These are phyloP conservation scores for Chaetomium cochliodes DNA, from an alignment of 495 filamentous ascomycete genomes.

Conservation along the genomic window DNA sequence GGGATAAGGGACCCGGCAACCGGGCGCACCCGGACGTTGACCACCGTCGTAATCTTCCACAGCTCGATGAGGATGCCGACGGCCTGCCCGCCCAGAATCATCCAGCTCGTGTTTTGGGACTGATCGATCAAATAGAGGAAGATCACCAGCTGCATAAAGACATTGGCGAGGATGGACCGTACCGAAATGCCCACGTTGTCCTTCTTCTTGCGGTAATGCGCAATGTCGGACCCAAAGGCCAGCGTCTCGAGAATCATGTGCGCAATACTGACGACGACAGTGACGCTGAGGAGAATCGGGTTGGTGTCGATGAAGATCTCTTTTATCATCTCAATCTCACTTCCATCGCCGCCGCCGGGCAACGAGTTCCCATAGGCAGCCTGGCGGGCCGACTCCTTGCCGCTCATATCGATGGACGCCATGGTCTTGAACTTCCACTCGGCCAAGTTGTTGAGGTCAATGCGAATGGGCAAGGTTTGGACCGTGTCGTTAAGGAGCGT, in stretches of 20 bases:
- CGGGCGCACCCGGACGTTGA: constrained; percentile 80
- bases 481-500: constrained; percentile 89
- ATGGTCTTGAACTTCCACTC: constrained; percentile 92
- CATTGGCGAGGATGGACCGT: constrained; percentile 92
- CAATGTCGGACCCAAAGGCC: constrained; percentile 95
- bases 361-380: constrained; percentile 61
- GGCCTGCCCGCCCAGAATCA: constrained; percentile 93
- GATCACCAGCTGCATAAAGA: constrained; percentile 95
- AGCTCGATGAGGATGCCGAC: constrained; percentile 92
- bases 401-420: constrained; percentile 79
- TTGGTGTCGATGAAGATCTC: constrained; percentile 92
- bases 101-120: constrained; percentile 95
- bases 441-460: constrained; percentile 74
- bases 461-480: constrained; percentile 74
- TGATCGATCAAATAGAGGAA: constrained; percentile 99
- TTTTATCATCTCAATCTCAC: constrained; percentile 94
- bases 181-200: constrained; percentile 95
- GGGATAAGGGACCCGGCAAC: constrained; percentile 70
- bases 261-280: constrained; percentile 76
- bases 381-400: constrained; percentile 74
- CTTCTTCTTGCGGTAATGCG: constrained; percentile 99
- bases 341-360: constrained; percentile 56
- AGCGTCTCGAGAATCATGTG: constrained; percentile 96
- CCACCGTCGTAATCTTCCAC: constrained; percentile 98
- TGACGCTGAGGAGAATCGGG: constrained; percentile 81